Base-by-base conservation (phyloP, 495 filamentous ascomycete species). In the Aspergillus taichungensis region DNA sequence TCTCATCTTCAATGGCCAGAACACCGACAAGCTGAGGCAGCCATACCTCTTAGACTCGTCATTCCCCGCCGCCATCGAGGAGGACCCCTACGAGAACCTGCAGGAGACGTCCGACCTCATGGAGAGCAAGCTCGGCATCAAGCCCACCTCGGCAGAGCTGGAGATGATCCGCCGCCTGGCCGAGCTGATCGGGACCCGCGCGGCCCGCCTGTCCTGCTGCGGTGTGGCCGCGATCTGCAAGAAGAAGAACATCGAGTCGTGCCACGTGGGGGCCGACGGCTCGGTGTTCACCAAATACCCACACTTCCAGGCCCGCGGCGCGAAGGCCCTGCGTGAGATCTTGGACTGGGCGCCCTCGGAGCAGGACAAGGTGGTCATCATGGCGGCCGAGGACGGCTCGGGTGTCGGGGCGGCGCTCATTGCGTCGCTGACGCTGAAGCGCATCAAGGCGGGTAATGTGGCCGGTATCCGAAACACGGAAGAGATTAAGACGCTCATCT, bases 261-360 rank as follows among this genome's bases (percentile, higher is more conserved):
- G 87, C 76, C 90, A 96, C 63, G 91, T 96, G 13, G 91, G 91
- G 54, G 91, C 91, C 33, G 91, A 97, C 54, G 91, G 91, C 18
- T 91, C 85, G 8, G 89, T 97, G 35, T 97, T 96, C 74, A 95
- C 94, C 75, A 95, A 95, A 64, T 96, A 96, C 68, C 91, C 91
- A 2, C 87, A 95, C 66, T 97, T 97, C 76, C 91, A 95, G 75
- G 77, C 78, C 11, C 85, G 91, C 40, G 88, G 89, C 44, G 91
- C 91, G 5, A 73, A 80, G 53, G 91, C 91, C 13, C 79, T 97
- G 13, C 81, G 88, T 13, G 90, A 97, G 72, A 95, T 96, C 54
- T 76, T 97, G 9, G 88, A 92, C 65, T 96, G 91, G 92, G 74
- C 80, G 3, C 77, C 77, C 40, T 78, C 69, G 8, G 83, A 85